A percentile compares a stretch with the other conserved stretches of the same genome.
These are phyloP conservation scores for Misopates orontium DNA, from an alignment of 257 asterid species.

Conservation along the genomic window DNA sequence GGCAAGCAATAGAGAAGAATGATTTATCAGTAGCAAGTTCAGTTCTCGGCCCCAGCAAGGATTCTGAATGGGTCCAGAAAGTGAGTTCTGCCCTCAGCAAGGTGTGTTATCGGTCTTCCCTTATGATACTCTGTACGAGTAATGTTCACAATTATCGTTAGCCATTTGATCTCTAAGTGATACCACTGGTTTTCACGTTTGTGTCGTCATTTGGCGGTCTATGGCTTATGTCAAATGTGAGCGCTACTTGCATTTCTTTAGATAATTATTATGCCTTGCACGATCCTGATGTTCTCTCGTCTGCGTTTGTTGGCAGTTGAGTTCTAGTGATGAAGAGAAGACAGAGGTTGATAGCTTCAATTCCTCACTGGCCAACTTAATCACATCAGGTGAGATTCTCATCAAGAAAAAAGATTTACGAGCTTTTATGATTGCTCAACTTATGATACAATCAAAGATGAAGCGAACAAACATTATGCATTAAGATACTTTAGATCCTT, in stretches of 20 bases:
- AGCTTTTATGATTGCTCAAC: too few species aligned
- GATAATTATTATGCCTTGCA: neutral
- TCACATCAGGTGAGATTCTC: conserved; percentile 63
- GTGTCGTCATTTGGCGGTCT: neutral
- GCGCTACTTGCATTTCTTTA: neutral
- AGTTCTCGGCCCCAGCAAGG: conserved; percentile 70
- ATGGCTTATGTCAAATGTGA: neutral
- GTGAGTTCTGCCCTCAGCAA: conserved; percentile 72
- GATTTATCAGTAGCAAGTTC: conserved; percentile 68
- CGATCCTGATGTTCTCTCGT: neutral
- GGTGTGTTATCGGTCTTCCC: conserved; percentile 38
- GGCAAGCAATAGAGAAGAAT: conserved; percentile 79
- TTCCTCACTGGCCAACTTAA: conserved; percentile 58
- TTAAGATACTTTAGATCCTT: too few species aligned
- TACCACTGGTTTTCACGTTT: neutral
- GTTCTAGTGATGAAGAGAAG: conserved; percentile 80
- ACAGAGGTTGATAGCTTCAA: conserved; percentile 66
- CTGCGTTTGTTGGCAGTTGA: conserved; percentile 55
- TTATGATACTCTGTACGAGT: neutral
- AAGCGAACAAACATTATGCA: too few species aligned
- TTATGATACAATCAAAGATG: too few species aligned
- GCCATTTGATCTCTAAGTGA: conserved; percentile 10
- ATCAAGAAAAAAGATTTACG: neutral
- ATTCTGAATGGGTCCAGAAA: conserved; percentile 74
- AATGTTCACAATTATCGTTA: neutral